Percentiles rank a stretch among this genome's conserved stretches.
phyloP scores from a whole-genome alignment of 1,139 yeast genomes.

The Yamadazyma diddensiae region DNA sequence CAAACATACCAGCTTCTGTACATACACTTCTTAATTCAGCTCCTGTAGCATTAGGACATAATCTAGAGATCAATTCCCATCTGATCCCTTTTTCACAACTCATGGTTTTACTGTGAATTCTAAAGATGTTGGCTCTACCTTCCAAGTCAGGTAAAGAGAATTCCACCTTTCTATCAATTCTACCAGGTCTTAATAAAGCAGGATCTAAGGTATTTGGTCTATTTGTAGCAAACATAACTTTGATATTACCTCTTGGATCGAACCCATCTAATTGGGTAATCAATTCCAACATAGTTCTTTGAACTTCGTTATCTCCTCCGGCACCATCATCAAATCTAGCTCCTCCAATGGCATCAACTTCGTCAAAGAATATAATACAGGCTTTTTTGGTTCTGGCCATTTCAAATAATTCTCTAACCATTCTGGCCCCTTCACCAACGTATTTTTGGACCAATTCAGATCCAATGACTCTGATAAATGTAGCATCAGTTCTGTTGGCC shows the following conservation, averaged over 20 bases:
- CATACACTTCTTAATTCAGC: slow-evolving; percentile 96
- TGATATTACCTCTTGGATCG: slow-evolving; percentile 97
- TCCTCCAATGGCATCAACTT: slow-evolving; percentile 98
- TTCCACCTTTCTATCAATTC: slow-evolving; percentile 97
- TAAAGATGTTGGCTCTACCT: slow-evolving; percentile 95
- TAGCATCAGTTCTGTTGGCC: slow-evolving; percentile 97
- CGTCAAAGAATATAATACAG: slow-evolving; percentile 93
- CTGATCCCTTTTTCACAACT: slow-evolving; percentile 95
- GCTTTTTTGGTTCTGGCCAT: slow-evolving; percentile 99
- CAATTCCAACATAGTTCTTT: slow-evolving; percentile 96
- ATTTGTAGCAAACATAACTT: slow-evolving; percentile 98
- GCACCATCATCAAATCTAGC: slow-evolving; percentile 99
- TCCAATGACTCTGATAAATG: slow-evolving; percentile 95
- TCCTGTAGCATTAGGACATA: slow-evolving; percentile 98
- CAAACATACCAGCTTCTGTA: slow-evolving; percentile 99
- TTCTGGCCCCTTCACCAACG: slow-evolving; percentile 99
- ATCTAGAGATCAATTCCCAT: slow-evolving; percentile 95
- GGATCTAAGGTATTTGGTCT: slow-evolving; percentile 98
- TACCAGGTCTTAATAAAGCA: slow-evolving; percentile 95
- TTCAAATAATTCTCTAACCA: slow-evolving; percentile 97
- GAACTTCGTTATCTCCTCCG: slow-evolving; percentile 98
- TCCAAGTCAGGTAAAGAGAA: slow-evolving; percentile 94
- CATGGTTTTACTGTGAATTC: slow-evolving; percentile 97
- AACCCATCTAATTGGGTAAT: slow-evolving; percentile 97
- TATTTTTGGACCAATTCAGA: slow-evolving; percentile 96